Percentiles rank a stretch among this genome's conserved stretches.
Conservation (phyloP, 371 early-diverging fungal species). For the Coemansia sp. region DNA sequence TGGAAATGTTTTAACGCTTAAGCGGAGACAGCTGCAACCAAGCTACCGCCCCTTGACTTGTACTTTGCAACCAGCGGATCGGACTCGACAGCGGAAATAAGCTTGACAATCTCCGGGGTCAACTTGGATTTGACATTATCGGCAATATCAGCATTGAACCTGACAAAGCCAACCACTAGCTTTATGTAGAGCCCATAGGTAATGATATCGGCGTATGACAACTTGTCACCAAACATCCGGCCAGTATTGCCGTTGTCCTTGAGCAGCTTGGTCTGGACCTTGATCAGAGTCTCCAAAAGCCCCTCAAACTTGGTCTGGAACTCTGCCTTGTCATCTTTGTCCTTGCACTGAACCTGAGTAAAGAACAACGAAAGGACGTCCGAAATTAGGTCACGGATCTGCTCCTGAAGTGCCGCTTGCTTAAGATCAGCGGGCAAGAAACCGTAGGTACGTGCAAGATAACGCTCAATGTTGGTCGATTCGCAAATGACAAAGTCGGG, state of each 20-base stretch:
- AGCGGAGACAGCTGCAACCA: not conserved
- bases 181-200: slow-evolving; percentile 12
- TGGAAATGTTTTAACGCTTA: not conserved
- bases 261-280: slow-evolving; percentile 33
- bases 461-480: slow-evolving; percentile 57
- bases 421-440: slow-evolving; percentile 47
- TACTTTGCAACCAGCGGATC: slow-evolving; percentile 9
- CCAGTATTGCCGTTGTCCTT: slow-evolving; percentile 51
- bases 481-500: slow-evolving; percentile 53
- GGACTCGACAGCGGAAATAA: slow-evolving; percentile 7
- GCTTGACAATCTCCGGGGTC: slow-evolving; percentile 29
- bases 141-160: not conserved
- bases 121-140: not conserved
- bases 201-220: slow-evolving; percentile 35
- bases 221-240: slow-evolving; percentile 34
- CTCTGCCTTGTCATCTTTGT: slow-evolving; percentile 22
- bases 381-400: slow-evolving; percentile 44
- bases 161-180: not conserved
- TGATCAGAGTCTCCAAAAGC: slow-evolving; percentile 16
- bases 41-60: not conserved
- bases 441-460: slow-evolving; percentile 53
- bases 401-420: slow-evolving; percentile 46
- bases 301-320: slow-evolving; percentile 17
- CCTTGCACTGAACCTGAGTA: slow-evolving; percentile 6
- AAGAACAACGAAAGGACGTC: slow-evolving; percentile 19